Base-by-base conservation (phyloP, 805 yeast genomes). In the Candida caryicola region DNA sequence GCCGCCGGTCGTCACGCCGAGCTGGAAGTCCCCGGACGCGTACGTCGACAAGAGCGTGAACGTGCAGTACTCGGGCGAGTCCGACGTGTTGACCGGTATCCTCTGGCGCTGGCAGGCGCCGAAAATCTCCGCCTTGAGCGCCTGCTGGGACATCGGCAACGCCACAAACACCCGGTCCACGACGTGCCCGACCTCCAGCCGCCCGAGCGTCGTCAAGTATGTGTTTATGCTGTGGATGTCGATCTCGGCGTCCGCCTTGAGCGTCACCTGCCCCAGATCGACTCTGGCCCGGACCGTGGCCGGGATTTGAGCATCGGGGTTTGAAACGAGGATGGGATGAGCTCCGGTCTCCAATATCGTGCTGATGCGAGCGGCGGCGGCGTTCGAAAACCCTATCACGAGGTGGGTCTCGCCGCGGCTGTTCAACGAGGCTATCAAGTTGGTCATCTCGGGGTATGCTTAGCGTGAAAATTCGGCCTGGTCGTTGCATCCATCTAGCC, bases 1-100 rank as follows among this genome's bases (percentile, higher is more conserved):
- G 0, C 96, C 95, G 17, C 81, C 76, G 0, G 97, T 90, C 2
- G 91, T 79, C 7, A 90, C 77, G 1, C 95, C 95, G 36, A 90
- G 49, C 57, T 85, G 91, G 60, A 90, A 79, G 36, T 76, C 79
- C 5, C 95, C 93, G 40, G 81, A 79, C 2, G 69, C 64, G 53
- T 76, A 77, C 0, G 90, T 78, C 0, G 96, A 84, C 16, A 88
- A 66, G 37, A 88, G 59, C 1, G 91, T 77, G 57, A 90, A 90
- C 0, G 90, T 78, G 38, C 93, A 85, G 17, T 73, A 67, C 23
- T 79, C 80, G 0, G 89, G 79, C 12, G 79, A 74, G 46, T 87
- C 95, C 0, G 84, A 74, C 1, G 85, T 82, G 54, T 88, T 89
- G 32, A 91, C 71, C 0, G 97, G 97, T 3, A 90, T 85, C 52